Evolutionary conservation across 805 yeast species (phyloP), one percentile per base, ranked within the genome.

Genomic region (Metschnikowia reukaufii): DNA sequence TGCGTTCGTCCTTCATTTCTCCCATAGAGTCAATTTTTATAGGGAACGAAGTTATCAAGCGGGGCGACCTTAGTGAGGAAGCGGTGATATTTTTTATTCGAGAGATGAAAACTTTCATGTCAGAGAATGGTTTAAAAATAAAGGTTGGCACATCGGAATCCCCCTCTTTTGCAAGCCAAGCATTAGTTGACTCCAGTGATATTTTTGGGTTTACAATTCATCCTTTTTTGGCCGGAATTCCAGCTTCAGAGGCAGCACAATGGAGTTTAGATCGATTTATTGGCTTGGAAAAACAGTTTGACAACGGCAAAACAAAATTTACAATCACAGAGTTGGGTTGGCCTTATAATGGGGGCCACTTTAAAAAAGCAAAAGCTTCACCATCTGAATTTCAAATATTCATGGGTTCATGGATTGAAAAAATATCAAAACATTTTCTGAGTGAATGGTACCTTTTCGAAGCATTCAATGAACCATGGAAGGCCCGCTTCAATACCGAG

Each of bases 391-490:
- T 74, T 55, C 81, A 80, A 46, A 50, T 48, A 5, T 82, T 84
- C 48, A 50, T 83, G 46, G 62, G 73, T 40, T 64, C 65, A 4
- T 84, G 83, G 80, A 58, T 79, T 1, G 82, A 88, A 56, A 63
- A 65, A 3, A 66, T 73, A 3, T 65, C 67, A 13, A 54, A 65
- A 43, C 58, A 15, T 59, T 63, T 7, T 63, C 71, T 30, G 10
- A 20, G 18, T 17, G 76, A 73, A 1, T 83, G 84, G 80, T 83
- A 70, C 50, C 83, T 73, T 64, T 82, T 81, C 57, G 88, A 83
- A 57, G 88, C 86, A 0, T 83, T 81, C 64, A 88, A 84, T 64
- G 87, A 82, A 57, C 86, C 87, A 0, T 83, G 88, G 88, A 84
- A 83, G 53, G 60, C 64, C 38, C 61, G 79, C 0, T 82, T 76